Percentiles rank a stretch among this genome's conserved stretches.
phyloP scores from a whole-genome alignment of 208 protist species.

The Tritrichomonas foetus region DNA sequence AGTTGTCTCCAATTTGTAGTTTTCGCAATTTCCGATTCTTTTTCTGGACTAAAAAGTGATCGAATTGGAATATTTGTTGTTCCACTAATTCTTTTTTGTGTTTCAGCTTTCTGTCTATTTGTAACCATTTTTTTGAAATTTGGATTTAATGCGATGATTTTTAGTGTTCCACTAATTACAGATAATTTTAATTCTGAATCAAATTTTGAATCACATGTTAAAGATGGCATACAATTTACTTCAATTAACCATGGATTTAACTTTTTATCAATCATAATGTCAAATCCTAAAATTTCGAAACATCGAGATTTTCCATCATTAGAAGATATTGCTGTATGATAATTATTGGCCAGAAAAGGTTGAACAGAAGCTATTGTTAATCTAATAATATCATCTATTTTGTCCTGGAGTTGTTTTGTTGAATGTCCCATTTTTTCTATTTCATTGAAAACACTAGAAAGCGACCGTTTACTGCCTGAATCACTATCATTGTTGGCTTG shows the following conservation, averaged over 20 bases:
- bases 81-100: not conserved
- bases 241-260: slow-evolving; percentile 53
- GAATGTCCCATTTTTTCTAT: not conserved
- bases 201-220: slow-evolving; percentile 37
- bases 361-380: not conserved
- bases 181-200: slow-evolving; percentile 47
- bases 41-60: not conserved
- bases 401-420: not conserved
- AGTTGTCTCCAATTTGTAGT: not conserved
- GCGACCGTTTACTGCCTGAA: slow-evolving; percentile 40
- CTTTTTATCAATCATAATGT: slow-evolving; percentile 52
- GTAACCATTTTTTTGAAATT: not conserved
- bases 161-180: slow-evolving; percentile 41
- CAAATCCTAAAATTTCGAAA: slow-evolving; percentile 52
- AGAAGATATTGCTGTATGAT: not conserved
- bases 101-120: not conserved
- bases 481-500: not conserved
- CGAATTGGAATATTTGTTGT: not conserved
- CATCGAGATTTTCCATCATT: slow-evolving; percentile 35
- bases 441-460: not conserved
- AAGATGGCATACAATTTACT: slow-evolving; percentile 51
- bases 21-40: not conserved
- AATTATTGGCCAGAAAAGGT: not conserved
- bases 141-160: slow-evolving; percentile 42
- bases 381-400: not conserved